These are phyloP conservation scores for Lasiosphaeria miniovina DNA, from an alignment of 495 filamentous ascomycete genomes.

Conservation along the genomic window DNA sequence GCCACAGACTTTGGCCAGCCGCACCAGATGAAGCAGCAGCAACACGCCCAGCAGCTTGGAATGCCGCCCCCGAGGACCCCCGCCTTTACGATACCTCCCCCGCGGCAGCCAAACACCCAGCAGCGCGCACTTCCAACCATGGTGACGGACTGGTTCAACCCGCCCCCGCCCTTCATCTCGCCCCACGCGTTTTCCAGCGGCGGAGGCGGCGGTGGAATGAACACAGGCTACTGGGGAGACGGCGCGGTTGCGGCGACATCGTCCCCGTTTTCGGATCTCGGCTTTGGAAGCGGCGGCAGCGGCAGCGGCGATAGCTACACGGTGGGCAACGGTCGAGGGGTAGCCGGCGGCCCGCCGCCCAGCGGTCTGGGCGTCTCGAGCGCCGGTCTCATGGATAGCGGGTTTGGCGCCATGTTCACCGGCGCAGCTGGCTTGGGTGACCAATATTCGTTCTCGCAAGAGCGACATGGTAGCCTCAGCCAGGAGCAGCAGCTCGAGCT, in stretches of 20 bases:
- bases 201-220: not conserved
- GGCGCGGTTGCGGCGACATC: not conserved
- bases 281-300: conserved; percentile 12
- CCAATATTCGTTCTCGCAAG: conserved; percentile 31
- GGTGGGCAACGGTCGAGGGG: not conserved
- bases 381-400: conserved; percentile 23
- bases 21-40: conserved; percentile 20
- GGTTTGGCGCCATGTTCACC: conserved; percentile 26
- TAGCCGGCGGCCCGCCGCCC: conserved; percentile 1
- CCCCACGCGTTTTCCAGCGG: conserved; percentile 35
- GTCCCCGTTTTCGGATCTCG: conserved; percentile 17
- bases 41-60: conserved; percentile 17
- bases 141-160: conserved; percentile 42
- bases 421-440: conserved; percentile 29
- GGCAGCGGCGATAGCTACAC: conserved; percentile 10
- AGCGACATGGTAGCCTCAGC: conserved; percentile 61
- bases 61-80: conserved; percentile 22
- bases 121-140: conserved; percentile 38
- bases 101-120: conserved; percentile 30
- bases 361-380: conserved; percentile 3
- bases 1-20: conserved; percentile 10
- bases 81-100: conserved; percentile 39
- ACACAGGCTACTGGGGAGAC: conserved; percentile 17
- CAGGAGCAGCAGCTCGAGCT: conserved; percentile 70
- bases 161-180: conserved; percentile 54